Evolutionary conservation across 1,284 basidiomycete genomes (phyloP).

Genomic region (Pterulicium gracile): DNA sequence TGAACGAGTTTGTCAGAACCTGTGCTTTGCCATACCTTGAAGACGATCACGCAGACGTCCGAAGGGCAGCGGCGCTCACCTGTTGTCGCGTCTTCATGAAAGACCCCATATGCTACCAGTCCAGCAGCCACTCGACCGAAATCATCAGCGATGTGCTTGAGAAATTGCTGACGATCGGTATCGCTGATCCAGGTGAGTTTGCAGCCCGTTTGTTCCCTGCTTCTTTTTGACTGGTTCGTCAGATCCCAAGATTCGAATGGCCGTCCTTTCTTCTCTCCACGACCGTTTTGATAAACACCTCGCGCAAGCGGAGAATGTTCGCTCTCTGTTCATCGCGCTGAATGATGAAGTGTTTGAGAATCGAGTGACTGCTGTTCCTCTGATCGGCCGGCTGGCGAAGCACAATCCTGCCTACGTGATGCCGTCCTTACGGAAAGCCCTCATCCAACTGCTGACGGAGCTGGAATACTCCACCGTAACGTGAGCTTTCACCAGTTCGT

Average conservation of each 20-base stretch:
- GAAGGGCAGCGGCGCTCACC: conserved; percentile 85
- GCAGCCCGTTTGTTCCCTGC: conserved; percentile 3
- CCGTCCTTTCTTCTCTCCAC: conserved; percentile 83
- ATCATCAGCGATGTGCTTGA: conserved; percentile 97
- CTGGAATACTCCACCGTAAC: conserved; percentile 91
- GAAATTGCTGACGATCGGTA: conserved; percentile 92
- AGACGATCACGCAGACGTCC: conserved; percentile 83
- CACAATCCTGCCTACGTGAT: conserved; percentile 99
- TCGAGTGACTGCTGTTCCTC: conserved; percentile 79
- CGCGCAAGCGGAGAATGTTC: conserved; percentile 97
- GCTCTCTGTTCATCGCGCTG: conserved; percentile 93
- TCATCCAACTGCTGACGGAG: conserved; percentile 96
- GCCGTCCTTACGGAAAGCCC: conserved; percentile 91
- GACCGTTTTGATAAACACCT: conserved; percentile 96
- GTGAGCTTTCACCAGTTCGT: conserved; percentile 29
- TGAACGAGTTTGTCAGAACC: conserved; percentile 94
- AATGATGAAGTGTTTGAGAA: conserved; percentile 98
- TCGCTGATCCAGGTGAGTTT: conserved; percentile 83
- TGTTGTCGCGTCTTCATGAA: conserved; percentile 89
- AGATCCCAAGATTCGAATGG: conserved; percentile 81
- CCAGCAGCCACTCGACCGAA: conserved; percentile 93
- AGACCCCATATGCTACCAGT: conserved; percentile 95
- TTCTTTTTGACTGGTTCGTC: conserved; percentile 3
- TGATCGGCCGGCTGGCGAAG: conserved; percentile 90
- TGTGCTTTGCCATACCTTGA: conserved; percentile 93